Evolutionary conservation across 805 yeast genomes (phyloP).

Genomic region (Nakazawaea ishiwadae): DNA sequence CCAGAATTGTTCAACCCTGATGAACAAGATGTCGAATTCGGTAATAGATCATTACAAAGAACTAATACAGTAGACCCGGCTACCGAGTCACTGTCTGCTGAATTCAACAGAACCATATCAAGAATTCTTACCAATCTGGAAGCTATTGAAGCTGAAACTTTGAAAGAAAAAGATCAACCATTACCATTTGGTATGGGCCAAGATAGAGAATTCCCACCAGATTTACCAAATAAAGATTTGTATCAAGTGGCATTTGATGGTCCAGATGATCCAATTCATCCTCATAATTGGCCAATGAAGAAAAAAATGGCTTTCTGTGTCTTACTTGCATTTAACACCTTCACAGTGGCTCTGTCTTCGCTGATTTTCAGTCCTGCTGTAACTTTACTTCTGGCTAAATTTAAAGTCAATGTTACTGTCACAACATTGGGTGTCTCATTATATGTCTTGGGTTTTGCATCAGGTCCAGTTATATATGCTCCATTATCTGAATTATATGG

Average conservation of each 20-base stretch:
- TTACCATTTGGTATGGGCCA: conserved; percentile 63
- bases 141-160: conserved; percentile 3
- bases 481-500: conserved; percentile 78
- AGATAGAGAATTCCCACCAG: conserved; percentile 57
- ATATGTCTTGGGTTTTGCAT: conserved; percentile 88
- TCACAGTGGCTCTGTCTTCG: too few relatives aligned
- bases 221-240: conserved; percentile 46
- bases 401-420: conserved; percentile 59
- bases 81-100: background rate
- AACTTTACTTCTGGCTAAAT: conserved; percentile 41
- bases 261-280: conserved; percentile 71
- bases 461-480: conserved; percentile 89
- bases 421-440: conserved; percentile 72
- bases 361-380: conserved; percentile 69
- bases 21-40: too few relatives aligned
- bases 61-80: background rate
- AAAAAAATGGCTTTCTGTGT: conserved; percentile 38
- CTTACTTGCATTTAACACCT: too few relatives aligned
- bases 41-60: too few relatives aligned
- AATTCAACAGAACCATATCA: conserved; percentile 30
- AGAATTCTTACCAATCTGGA: conserved; percentile 37
- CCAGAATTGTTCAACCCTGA: too few relatives aligned
- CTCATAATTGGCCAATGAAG: conserved; percentile 65
- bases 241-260: conserved; percentile 73
- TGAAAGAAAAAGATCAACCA: conserved; percentile 15